phyloP scores from a whole-genome alignment of 2,329 filamentous ascomycete species.

The Phyllosticta citribraziliensis region DNA sequence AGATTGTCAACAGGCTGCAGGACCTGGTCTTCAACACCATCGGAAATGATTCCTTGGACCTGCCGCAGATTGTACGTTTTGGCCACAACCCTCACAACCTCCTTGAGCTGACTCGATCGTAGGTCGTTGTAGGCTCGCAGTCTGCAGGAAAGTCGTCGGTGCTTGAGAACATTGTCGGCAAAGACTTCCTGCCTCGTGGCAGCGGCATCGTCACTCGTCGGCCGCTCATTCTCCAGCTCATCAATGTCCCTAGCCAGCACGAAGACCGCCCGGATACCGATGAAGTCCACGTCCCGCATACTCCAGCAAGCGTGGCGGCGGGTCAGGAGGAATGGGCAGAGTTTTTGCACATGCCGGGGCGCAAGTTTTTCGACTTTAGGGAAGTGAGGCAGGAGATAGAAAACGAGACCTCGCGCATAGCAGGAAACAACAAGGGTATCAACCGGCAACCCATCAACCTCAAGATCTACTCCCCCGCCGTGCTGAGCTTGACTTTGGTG shows the following conservation, averaged over 20 bases:
- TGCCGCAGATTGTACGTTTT: constrained; percentile 96
- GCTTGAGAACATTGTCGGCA: constrained; percentile 95
- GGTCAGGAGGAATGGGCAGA: constrained; percentile 75
- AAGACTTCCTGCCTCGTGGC: constrained; percentile 92
- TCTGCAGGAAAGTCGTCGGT: constrained; percentile 98
- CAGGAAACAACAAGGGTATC: constrained; percentile 96
- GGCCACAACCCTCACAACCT: constrained; percentile 17
- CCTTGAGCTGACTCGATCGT: constrained; percentile 16
- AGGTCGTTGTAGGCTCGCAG: constrained; percentile 98
- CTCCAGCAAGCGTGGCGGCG: constrained; percentile 60
- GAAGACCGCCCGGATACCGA: constrained; percentile 60
- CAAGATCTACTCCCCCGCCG: constrained; percentile 95
- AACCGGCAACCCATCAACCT: constrained; percentile 96
- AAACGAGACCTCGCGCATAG: constrained; percentile 89
- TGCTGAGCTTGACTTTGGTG: constrained; percentile 90
- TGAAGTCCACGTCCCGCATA: constrained; percentile 61
- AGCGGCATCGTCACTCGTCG: constrained; percentile 93
- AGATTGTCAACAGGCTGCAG: constrained; percentile 95
- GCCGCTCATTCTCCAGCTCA: constrained; percentile 92
- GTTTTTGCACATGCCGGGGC: constrained; percentile 88
- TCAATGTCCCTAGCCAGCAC: constrained; percentile 75
- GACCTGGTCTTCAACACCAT: constrained; percentile 99
- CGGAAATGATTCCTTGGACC: constrained; percentile 92
- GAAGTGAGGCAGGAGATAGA: constrained; percentile 96
- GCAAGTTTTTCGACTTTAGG: constrained; percentile 81